These are phyloP conservation scores for Cucurbita argyrosperma DNA, from an alignment of 306 rosid genomes.

Conservation along the genomic window DNA sequence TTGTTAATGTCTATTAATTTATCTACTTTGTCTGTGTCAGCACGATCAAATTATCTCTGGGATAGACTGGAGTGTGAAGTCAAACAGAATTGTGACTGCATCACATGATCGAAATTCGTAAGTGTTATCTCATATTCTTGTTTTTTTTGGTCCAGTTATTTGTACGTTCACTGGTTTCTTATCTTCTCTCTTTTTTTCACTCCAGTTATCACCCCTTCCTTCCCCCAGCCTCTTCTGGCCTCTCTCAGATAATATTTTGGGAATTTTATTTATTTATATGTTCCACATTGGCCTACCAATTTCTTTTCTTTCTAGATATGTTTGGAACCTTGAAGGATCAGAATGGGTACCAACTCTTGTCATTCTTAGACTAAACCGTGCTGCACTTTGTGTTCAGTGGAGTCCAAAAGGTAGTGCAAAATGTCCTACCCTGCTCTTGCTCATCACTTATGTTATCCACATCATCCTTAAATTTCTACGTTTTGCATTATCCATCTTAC, in stretches of 20 bases:
- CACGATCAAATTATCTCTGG: slow-evolving; percentile 92
- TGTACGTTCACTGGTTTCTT: background rate
- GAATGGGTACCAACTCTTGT: slow-evolving; percentile 96
- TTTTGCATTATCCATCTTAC: background rate
- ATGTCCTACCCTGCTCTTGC: background rate
- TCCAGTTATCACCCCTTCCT: background rate
- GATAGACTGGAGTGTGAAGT: slow-evolving; percentile 76
- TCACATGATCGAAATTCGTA: slow-evolving; percentile 97
- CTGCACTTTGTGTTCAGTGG: slow-evolving; percentile 97
- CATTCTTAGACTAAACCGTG: slow-evolving; percentile 84
- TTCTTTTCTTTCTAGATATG: slow-evolving; percentile 40
- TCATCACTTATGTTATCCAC: slow-evolving; percentile 1
- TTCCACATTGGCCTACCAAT: background rate
- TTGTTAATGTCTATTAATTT: slow-evolving; percentile 8
- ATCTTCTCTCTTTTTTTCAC: background rate
- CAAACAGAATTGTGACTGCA: slow-evolving; percentile 85
- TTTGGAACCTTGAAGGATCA: slow-evolving; percentile 87
- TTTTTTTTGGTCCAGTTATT: background rate
- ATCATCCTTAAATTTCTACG: background rate
- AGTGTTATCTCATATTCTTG: slow-evolving; percentile 25
- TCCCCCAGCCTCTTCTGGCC: background rate
- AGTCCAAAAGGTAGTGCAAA: slow-evolving; percentile 75
- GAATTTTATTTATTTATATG: background rate
- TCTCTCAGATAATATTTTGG: background rate
- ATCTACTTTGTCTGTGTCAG: slow-evolving; percentile 24